Evolutionary conservation across 2,329 filamentous ascomycete species (phyloP).

Genomic region (Neopestalotiopsis clavispora): DNA sequence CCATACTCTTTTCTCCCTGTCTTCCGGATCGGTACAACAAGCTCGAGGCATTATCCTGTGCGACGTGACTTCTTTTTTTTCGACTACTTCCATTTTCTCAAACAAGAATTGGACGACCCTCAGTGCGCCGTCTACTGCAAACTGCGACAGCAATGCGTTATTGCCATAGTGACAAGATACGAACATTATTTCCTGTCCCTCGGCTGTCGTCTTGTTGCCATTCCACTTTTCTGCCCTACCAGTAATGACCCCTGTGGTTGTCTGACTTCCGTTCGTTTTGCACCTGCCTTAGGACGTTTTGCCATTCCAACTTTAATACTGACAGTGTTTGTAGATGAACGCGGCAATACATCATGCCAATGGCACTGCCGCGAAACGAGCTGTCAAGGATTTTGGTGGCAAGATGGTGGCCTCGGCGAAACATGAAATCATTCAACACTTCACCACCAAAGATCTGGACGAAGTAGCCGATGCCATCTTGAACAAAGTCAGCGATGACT

Average conservation of each 20-base stretch:
- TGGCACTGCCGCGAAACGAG: conserved; percentile 39
- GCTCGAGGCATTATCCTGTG: background rate
- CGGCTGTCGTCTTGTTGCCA: too few species aligned
- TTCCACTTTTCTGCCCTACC: background rate
- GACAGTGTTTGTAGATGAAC: conserved; percentile 46
- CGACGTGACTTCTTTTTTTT: background rate
- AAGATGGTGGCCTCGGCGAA: conserved; percentile 47
- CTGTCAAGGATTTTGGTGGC: conserved; percentile 51
- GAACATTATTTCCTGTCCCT: background rate
- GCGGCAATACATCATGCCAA: conserved; percentile 51
- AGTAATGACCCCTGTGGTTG: background rate
- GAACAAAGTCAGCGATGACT: conserved; percentile 49
- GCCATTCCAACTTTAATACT: background rate
- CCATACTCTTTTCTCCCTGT: too few species aligned
- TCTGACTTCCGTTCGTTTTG: background rate
- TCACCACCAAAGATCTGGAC: conserved; percentile 49
- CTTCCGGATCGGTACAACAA: too few species aligned
- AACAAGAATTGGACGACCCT: background rate
- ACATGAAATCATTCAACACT: conserved; percentile 45
- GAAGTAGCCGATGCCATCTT: conserved; percentile 49
- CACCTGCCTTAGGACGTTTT: background rate
- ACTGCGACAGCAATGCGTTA: background rate
- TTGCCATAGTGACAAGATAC: background rate
- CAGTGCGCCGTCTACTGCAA: background rate
- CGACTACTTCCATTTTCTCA: background rate